Evolutionary conservation across 1,284 basidiomycete species (phyloP).

Genomic region (Erythrobasidium hasegawianum): DNA sequence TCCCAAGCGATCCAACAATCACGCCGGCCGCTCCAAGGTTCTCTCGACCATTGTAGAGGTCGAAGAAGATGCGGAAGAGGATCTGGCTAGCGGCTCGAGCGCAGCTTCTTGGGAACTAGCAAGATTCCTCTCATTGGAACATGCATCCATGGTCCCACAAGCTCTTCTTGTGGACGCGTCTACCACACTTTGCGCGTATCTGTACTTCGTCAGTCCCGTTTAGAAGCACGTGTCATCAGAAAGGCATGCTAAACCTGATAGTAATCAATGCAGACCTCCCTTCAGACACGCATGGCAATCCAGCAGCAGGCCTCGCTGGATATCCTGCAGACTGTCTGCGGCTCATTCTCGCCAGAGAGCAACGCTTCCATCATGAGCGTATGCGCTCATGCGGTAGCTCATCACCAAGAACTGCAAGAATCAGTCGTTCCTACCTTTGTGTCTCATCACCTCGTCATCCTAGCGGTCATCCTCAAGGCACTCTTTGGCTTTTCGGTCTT

Average conservation of each 20-base stretch:
- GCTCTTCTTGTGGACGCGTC: slow-evolving; percentile 29
- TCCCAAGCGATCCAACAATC: neutral
- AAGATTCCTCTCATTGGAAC: neutral
- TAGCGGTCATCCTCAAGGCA: slow-evolving; percentile 18
- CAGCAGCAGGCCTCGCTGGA: slow-evolving; percentile 32
- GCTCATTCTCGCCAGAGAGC: slow-evolving; percentile 7
- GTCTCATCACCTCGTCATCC: slow-evolving; percentile 13
- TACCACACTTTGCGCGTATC: slow-evolving; percentile 25
- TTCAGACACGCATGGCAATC: slow-evolving; percentile 28
- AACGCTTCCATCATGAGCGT: slow-evolving; percentile 10
- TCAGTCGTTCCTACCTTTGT: neutral
- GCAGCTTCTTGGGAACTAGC: neutral
- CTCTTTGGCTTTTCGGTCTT: slow-evolving; percentile 15
- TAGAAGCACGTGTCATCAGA: too few relatives aligned
- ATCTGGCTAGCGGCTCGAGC: neutral
- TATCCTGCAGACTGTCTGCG: slow-evolving; percentile 24
- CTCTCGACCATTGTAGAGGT: slow-evolving; percentile 23
- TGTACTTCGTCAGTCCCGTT: slow-evolving; percentile 25
- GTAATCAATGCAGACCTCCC: slow-evolving; percentile 23
- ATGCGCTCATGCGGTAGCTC: slow-evolving; percentile 27
- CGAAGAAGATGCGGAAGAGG: slow-evolving; percentile 10
- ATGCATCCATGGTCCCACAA: slow-evolving; percentile 12
- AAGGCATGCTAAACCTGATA: neutral
- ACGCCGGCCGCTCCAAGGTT: neutral
- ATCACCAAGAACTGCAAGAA: slow-evolving; percentile 9